Evolutionary conservation across 1,284 basidiomycete species (phyloP), one percentile per base, ranked within the genome.

Genomic region (Thecaphora thlaspeos): DNA sequence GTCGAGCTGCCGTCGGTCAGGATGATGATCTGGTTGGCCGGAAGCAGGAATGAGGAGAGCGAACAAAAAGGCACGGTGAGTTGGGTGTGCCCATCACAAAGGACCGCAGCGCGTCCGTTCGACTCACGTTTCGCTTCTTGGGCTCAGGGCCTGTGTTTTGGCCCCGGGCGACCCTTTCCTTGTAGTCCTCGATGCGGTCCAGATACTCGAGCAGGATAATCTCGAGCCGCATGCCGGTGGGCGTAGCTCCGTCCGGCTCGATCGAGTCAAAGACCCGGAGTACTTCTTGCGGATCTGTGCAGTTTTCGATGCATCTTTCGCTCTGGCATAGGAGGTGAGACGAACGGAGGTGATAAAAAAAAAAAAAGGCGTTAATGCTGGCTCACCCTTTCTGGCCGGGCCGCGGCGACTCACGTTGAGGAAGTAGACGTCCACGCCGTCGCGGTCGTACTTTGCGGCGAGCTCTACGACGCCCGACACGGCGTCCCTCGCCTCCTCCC

Each of bases 401-500:
- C 9, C n/a, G 9, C 8, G 18, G 37, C 17, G 14, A 41, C 41
- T 41, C 41, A 45, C 46, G 41, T 69, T 71, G 36, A 72, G 44
- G 46, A 70, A 72, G 39, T 62, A 45, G 23, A 72, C 46, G 37
- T 72, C 70, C n/a, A 72, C 37, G 18, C 70, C 70, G 44, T 72
- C 68, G 17, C 47, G 44, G 30, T 72, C 70, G 45, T 64, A 62
- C 30, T 43, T 41, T 2, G 55, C 47, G 22, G 65, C 61, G 15
- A 55, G 41, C 32, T 65, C 61, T 14, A 66, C 65, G n/a, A 72
- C 50, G 9, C 70, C 68, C 18, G 51, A 46, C 3, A 70, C 42
- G 3, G 68, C 70, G 40, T 61, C 51, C 34, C 60, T 44, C 28
- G 59, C 57, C 51, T 72, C 61, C 30, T 51, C 51, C 70, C 68